A percentile compares a stretch with the other conserved stretches of the same genome.
These are phyloP conservation scores for Gillenia trifoliata DNA, from an alignment of 306 rosid genomes.

Conservation along the genomic window DNA sequence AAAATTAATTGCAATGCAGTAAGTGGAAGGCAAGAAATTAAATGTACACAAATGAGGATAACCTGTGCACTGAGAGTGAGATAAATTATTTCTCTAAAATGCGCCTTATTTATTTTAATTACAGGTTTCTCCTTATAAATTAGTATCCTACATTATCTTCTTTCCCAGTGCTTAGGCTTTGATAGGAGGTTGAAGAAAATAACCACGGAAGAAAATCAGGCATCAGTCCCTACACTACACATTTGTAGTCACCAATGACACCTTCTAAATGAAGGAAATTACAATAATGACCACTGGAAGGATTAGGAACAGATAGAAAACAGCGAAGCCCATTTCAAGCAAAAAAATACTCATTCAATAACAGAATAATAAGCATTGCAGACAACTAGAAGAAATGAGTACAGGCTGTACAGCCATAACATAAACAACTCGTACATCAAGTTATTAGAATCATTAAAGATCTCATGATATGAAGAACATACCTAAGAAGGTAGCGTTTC, in stretches of 20 bases:
- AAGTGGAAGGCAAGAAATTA: not conserved
- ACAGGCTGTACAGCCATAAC: not conserved
- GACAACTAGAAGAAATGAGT: not conserved
- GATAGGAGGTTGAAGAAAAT: not conserved
- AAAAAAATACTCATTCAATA: not conserved
- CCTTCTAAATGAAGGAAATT: not conserved
- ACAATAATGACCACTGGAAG: not conserved
- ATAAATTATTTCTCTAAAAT: not conserved
- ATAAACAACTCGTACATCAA: slow-evolving; percentile 10
- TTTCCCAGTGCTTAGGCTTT: not conserved
- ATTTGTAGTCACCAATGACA: not conserved
- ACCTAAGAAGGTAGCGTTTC: slow-evolving; percentile 93
- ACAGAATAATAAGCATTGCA: not conserved
- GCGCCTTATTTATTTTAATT: not conserved
- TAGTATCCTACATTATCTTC: not conserved
- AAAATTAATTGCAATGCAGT: not conserved
- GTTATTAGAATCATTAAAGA: slow-evolving; percentile 12
- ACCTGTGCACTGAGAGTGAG: not conserved
- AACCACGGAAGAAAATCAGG: not conserved
- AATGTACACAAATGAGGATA: not conserved
- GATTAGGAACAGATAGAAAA: not conserved
- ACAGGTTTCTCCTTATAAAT: not conserved
- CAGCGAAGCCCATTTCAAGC: not conserved
- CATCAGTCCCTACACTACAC: not conserved
- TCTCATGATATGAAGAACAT: slow-evolving; percentile 29